phyloP scores from a whole-genome alignment of 2,329 filamentous ascomycete species.

The Bisporella sp. region DNA sequence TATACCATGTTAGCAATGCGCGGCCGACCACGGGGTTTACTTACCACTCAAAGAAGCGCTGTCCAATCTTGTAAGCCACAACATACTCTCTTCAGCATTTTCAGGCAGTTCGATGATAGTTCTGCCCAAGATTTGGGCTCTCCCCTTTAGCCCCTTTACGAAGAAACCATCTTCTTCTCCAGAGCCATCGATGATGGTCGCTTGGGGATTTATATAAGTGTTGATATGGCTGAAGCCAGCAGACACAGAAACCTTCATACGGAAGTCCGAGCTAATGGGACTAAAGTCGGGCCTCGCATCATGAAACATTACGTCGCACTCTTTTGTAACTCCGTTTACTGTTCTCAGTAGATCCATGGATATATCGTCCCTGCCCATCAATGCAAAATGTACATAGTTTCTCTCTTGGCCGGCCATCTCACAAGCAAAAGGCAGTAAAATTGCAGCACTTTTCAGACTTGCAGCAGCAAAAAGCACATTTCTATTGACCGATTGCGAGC shows the following conservation, averaged over 20 bases:
- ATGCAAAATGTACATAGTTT: constrained; percentile 73
- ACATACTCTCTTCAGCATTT: constrained; percentile 52
- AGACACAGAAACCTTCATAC: constrained; percentile 58
- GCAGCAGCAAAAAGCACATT: constrained; percentile 78
- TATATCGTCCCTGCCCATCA: constrained; percentile 69
- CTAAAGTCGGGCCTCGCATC: constrained; percentile 73
- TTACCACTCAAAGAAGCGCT: constrained; percentile 60
- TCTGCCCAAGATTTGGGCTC: constrained; percentile 43
- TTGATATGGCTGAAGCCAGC: constrained; percentile 68
- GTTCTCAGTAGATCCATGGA: constrained; percentile 60
- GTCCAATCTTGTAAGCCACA: constrained; percentile 76
- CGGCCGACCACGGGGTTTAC: constrained; percentile 9
- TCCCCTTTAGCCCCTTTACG: constrained; percentile 48
- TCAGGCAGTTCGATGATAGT: constrained; percentile 70
- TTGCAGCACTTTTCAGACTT: constrained; percentile 64
- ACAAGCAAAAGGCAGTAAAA: constrained; percentile 75
- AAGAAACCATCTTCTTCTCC: constrained; percentile 64
- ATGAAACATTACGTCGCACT: constrained; percentile 59
- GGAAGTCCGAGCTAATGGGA: constrained; percentile 59
- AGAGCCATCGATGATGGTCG: constrained; percentile 56
- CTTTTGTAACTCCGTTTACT: constrained; percentile 70
- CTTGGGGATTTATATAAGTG: constrained; percentile 70
- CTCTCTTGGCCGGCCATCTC: constrained; percentile 66
- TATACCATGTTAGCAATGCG: constrained; percentile 27
- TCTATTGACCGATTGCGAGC: constrained; percentile 45